Conservation (phyloP, 2,329 filamentous ascomycete species). For the Calonectria hongkongensis region DNA sequence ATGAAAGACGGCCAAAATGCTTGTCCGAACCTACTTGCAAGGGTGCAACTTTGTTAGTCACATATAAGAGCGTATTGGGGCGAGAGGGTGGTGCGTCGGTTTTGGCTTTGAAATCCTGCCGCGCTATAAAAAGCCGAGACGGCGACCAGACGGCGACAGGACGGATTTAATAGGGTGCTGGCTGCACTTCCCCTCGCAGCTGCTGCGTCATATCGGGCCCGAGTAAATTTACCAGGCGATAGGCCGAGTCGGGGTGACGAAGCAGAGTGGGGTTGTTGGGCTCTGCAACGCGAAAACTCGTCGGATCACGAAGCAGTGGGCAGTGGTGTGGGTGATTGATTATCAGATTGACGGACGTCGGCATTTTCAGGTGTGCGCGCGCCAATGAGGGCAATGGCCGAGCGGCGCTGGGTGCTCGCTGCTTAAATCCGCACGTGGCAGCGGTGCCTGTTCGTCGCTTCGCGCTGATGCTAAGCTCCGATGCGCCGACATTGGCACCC, state of each 20-base stretch:
- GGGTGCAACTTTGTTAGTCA: not conserved
- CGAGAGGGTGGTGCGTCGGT: not conserved
- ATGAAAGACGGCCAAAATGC: no score
- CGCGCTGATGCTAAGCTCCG: conserved; percentile 49
- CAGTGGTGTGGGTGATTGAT: not conserved
- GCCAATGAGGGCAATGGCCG: not conserved
- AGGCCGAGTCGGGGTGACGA: not conserved
- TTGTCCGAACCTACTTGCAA: no score
- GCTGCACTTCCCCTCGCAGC: no score
- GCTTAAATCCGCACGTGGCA: conserved; percentile 32
- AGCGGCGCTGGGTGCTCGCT: not conserved
- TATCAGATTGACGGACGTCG: conserved; percentile 8
- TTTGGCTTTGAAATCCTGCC: not conserved
- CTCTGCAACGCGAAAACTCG: not conserved
- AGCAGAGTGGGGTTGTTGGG: not conserved
- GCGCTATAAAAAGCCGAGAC: not conserved
- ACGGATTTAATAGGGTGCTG: no score
- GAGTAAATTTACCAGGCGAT: no score
- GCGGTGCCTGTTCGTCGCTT: conserved; percentile 35
- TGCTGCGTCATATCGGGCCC: no score
- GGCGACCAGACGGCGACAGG: not conserved
- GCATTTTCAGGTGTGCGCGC: not conserved
- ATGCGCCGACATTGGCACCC: conserved; percentile 48
- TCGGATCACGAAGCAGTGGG: not conserved
- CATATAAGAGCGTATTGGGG: not conserved